Evolutionary conservation across 139 green algal species (phyloP), one percentile per base, ranked within the genome.

Genomic region (Penium margaritaceum): DNA sequence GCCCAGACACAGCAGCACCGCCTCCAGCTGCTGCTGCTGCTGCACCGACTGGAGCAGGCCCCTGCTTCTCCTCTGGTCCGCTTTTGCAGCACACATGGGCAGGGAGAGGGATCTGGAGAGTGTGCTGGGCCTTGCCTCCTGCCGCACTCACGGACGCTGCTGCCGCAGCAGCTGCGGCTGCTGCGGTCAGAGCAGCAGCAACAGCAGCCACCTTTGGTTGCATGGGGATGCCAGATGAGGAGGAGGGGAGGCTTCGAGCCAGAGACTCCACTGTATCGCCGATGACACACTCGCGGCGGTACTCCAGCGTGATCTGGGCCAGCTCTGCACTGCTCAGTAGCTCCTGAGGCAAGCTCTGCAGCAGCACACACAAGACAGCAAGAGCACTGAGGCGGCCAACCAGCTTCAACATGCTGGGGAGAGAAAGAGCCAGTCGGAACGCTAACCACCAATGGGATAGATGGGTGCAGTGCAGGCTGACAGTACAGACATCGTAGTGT

Each of bases 291-390:
- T 79, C 72, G 9, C 38, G 64, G 19, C 72, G 72, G 24, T 79
- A 79, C 64, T 79, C 66, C 5, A 79, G n/a, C 6, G 72, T 79
- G 63, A 74, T 74, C 34, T 41, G 15, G 17, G 63, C 72, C 24
- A 79, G 72, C 63, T 79, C 72, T 6, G 41, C 33, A 19, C 47
- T 34, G n/a, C 79, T 33, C 14, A 76, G 21, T 5, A 77, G 27
- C n/a, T 72, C 30, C 21, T 38, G n/a, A 0, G 72, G 72, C 34
- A 79, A 38, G 15, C 72, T 77, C 81, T 98, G 91, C 69, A 96
- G 72, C 0, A 85, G 78, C 91, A 37, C n/a, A 44, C 43, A 5
- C 44, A 7, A 30, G 7, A 60, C 24, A 17, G 19, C 2, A 7
- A 37, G 5, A 12, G 32, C 19, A 84, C 67, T 15, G 30, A 90